Conservation (phyloP, 2,329 filamentous ascomycete species). For the Sphaerulina musiva region DNA sequence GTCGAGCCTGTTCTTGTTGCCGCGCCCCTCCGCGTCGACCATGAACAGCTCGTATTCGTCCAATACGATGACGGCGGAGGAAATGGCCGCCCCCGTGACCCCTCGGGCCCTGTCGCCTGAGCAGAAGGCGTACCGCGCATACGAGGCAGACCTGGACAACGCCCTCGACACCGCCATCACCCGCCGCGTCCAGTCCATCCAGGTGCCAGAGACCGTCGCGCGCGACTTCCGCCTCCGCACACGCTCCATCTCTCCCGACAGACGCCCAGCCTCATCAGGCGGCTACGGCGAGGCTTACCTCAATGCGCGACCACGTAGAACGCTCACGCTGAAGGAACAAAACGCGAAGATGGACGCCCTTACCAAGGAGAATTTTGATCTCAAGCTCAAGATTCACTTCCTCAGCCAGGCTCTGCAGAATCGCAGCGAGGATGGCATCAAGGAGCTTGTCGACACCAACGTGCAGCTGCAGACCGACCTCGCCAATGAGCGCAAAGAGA, state of each 20-base stretch:
- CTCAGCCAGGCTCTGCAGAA: constrained; percentile 88
- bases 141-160: constrained; percentile 11
- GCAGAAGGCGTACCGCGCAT: constrained; percentile 9
- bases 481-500: constrained; percentile 83
- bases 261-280: constrained; percentile 12
- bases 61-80: constrained; percentile 5
- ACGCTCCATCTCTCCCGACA: constrained; percentile 7
- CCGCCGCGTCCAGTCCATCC: constrained; percentile 9
- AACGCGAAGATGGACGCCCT: constrained; percentile 94
- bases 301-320: constrained; percentile 24
- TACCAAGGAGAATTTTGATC: constrained; percentile 95
- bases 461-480: constrained; percentile 90
- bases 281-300: constrained; percentile 14
- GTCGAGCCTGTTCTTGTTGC: too few relatives aligned
- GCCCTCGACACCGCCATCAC: constrained; percentile 10
- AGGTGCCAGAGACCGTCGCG: constrained; percentile 12
- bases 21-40: constrained; percentile 6
- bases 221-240: constrained; percentile 13
- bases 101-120: constrained; percentile 10
- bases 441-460: constrained; percentile 97
- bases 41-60: constrained; percentile 3
- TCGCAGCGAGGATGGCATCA: constrained; percentile 89
- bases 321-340: constrained; percentile 87
- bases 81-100: constrained; percentile 8
- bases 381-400: constrained; percentile 97